Evolutionary conservation across 2,329 filamentous ascomycete species (phyloP), one percentile per base, ranked within the genome.

Genomic region (Pezicula neosporulosa): DNA sequence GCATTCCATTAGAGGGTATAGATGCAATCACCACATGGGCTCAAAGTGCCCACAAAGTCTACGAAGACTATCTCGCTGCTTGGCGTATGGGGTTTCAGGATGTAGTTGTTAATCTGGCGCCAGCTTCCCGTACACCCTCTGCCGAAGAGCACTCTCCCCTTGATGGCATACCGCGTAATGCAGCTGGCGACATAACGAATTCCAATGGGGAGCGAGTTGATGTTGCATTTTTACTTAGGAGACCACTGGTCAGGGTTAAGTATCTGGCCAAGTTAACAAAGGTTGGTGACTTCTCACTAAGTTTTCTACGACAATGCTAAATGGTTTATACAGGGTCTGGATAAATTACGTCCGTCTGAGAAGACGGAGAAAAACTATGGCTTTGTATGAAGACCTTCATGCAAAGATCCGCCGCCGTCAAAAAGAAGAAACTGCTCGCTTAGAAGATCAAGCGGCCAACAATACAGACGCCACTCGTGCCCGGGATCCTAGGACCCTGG

Each of bases 81-180:
- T 99, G 94, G 94, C 82, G 91, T 28, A 78, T 97, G 44, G 94
- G 94, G 1, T 99, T 97, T 68, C 89, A 96, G 63, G 92, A 96
- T 66, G 83, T 99, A 18, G 85, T 97, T 46, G 90, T 99, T 61
- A 97, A 96, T 65, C 82, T 97, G 33, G 91, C 90, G 1, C 89
- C 90, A 7, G 81, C 83, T 4, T 70, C 72, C 2, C 72, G 71
- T 15, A 62, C 61, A 1, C 63, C 68, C 2, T 82, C 86, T 33
- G 82, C 86, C 44, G 77, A 83, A 37, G 77, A 84, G 56, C 47
- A 62, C 15, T 83, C 81, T 2, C 70, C 84, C 2, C 65, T 85
- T 48, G 76, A 81, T 54, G 81, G 78, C 2, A 73, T 81, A 72
- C 82, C 80, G 56, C 76, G 73, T 48, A 85, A 86, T 48, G 79